Conservation (phyloP, 768 basidiomycete species). For the Xerocomellus intermedius region DNA sequence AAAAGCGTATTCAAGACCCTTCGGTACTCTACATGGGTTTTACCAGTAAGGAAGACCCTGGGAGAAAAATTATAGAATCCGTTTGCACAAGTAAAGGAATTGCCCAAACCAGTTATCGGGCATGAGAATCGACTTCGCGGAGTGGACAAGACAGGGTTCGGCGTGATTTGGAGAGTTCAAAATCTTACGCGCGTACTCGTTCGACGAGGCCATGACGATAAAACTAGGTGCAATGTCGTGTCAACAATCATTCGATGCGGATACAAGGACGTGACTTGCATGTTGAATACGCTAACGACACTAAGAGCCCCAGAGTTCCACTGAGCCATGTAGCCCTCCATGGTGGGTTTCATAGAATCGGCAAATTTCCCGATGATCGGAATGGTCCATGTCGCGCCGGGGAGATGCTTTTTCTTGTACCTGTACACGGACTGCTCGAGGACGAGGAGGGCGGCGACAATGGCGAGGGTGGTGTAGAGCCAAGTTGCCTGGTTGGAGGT, state of each 20-base stretch:
- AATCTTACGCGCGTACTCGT: conserved; percentile 91
- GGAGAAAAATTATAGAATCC: not conserved
- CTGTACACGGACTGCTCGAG: conserved; percentile 90
- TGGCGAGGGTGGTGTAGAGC: conserved; percentile 66
- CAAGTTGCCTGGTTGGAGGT: conserved; percentile 37
- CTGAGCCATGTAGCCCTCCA: conserved; percentile 89
- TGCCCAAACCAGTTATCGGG: conserved; percentile 79
- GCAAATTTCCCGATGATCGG: conserved; percentile 97
- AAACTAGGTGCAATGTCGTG: conserved; percentile 57
- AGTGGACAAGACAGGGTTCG: conserved; percentile 91
- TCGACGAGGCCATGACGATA: conserved; percentile 97
- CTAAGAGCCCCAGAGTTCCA: conserved; percentile 90
- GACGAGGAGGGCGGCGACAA: conserved; percentile 72
- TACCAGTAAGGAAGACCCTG: conserved; percentile 98
- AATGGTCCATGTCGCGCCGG: conserved; percentile 89
- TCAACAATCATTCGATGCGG: conserved; percentile 1
- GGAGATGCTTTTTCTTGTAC: conserved; percentile 83
- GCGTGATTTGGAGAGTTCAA: conserved; percentile 91
- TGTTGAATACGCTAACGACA: conserved; percentile 95
- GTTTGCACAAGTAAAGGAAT: not conserved
- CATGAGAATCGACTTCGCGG: conserved; percentile 82
- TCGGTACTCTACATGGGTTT: conserved; percentile 90
- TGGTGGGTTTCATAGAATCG: conserved; percentile 85
- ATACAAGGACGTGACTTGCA: conserved; percentile 50
- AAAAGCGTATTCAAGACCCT: conserved; percentile 88